Base-by-base conservation (phyloP, 2,329 filamentous ascomycete species). In the Metarhizium rileyi region DNA sequence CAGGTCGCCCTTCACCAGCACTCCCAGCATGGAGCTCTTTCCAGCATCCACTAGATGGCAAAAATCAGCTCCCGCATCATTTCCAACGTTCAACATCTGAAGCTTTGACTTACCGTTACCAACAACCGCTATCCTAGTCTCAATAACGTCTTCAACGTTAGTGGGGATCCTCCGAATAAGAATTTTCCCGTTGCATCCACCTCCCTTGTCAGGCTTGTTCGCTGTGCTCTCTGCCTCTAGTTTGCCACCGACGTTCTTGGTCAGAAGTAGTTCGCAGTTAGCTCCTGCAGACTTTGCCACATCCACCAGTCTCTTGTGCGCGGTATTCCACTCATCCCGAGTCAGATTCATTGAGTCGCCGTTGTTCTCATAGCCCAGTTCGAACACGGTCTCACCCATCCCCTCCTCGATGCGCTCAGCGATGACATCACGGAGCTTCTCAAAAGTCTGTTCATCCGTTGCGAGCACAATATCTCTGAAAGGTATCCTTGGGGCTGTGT, bases 81-180 rank as follows among this genome's bases (percentile, higher is more conserved):
- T 2, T 25, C 30, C 6, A n/a, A 10, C 7, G 6, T 8, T 20
- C 4, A 8, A 6, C 10, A 27, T 8, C 5, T 7, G 20, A 14
- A 18, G 22, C 23, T 12, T 10, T 12, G 46, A 56, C 72, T 63
- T 64, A 83, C 81, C 88, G 71, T 98, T 98, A 45, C 93, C 93
- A 7, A 98, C 93, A 0, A 98, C 93, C 1, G 91, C 93, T 69
- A 98, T 94, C 57, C 93, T 75, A 9, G 91, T 95, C 75, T 98
- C 93, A 53, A 96, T 95, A 25, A 95, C 87, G 50, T 94, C 83
- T 63, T 97, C 90, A 5, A 88, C 79, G 12, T 77, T 84, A 20
- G 76, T 71, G 3, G 90, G 89, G 22, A 79, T 72, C 61, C 85
- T 83, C 36, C 93, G 81, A 52, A 97, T 78, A 59, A 97, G 78